Base-by-base conservation (phyloP, 805 yeast species). In the Metschnikowia vanudenii region DNA sequence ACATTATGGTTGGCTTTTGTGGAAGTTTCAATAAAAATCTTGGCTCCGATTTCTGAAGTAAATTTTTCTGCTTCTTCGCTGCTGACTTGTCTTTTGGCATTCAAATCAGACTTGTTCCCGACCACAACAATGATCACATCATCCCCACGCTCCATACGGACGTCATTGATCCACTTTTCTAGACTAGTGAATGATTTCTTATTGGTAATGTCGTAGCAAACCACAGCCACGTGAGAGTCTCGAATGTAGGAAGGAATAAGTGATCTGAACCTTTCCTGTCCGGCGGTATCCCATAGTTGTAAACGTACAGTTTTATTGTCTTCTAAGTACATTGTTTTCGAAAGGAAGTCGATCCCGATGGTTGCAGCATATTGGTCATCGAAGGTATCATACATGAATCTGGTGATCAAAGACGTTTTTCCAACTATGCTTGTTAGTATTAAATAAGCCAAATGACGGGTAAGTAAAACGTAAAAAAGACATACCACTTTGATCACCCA, bases 281-380 rank as follows among this genome's bases (percentile, higher is more conserved):
- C 99, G 7, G 98, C 98, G 36, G 99, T 92, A 63, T 92, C 99
- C 99, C 99, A 94, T 48, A 94, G 72, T 69, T 94, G 99, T 52
- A 94, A 76, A 59, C 99, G 78, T 34, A 94, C 88, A 3, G 99
- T 94, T 56, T 92, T 70, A 53, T 71, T 90, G 66, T 94, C 98
- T 56, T 95, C 97, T 41, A 94, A 73, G 65, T 94, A 94, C 66
- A 62, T 62, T n/a, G 59, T 61, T 61, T 88, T 92, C 33, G 96
- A 87, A 55, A 94, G 78, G 62, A 94, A 94, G 64, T 94, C 98
- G 52, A 94, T 94, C 20, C 99, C 99, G 45, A 94, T 90, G 0
- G 99, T 92, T 14, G 99, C 98, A 0, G 89, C 89, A 63, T 94
- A 94, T 63, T 91, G 96, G 32, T 94, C 92, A 65, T 92, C 97